Conservation (phyloP, 1,284 basidiomycete species). For the Earliella scabrosa region DNA sequence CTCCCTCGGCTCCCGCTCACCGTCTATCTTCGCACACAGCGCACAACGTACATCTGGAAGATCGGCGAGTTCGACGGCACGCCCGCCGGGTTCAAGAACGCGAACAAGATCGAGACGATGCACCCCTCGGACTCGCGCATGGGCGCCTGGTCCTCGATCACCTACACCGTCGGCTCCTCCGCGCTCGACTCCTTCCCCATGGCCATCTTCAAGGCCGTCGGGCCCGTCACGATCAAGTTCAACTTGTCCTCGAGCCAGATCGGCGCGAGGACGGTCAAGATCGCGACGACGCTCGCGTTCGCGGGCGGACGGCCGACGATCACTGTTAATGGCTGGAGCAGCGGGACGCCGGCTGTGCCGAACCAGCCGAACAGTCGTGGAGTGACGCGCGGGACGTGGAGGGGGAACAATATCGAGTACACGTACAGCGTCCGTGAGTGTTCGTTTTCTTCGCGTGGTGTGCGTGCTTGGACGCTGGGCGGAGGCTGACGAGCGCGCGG, state of each 20-base stretch:
- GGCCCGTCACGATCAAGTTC: constrained; percentile 49
- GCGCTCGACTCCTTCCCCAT: constrained; percentile 46
- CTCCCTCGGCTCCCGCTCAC: neutral
- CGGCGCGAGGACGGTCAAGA: constrained; percentile 49
- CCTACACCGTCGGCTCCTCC: constrained; percentile 45
- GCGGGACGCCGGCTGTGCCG: constrained; percentile 45
- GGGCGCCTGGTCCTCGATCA: constrained; percentile 48
- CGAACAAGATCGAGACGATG: constrained; percentile 54
- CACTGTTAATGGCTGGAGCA: constrained; percentile 45
- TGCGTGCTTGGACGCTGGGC: neutral
- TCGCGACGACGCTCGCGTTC: constrained; percentile 49
- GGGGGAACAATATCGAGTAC: constrained; percentile 49
- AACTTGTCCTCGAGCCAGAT: constrained; percentile 46
- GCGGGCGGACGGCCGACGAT: constrained; percentile 49
- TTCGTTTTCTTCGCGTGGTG: too few species aligned
- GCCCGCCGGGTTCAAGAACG: constrained; percentile 49
- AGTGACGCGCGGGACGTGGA: constrained; percentile 43
- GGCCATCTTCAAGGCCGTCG: constrained; percentile 51
- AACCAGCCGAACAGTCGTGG: constrained; percentile 42
- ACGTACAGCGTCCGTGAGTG: constrained; percentile 36
- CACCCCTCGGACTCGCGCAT: constrained; percentile 53
- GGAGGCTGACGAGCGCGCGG: too few species aligned
- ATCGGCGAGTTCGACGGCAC: constrained; percentile 48
- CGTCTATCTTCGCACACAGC: neutral
- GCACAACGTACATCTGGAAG: constrained; percentile 4